These are phyloP conservation scores for Paecilomyces niveus DNA, from an alignment of 2,329 filamentous ascomycete genomes.

Conservation along the genomic window DNA sequence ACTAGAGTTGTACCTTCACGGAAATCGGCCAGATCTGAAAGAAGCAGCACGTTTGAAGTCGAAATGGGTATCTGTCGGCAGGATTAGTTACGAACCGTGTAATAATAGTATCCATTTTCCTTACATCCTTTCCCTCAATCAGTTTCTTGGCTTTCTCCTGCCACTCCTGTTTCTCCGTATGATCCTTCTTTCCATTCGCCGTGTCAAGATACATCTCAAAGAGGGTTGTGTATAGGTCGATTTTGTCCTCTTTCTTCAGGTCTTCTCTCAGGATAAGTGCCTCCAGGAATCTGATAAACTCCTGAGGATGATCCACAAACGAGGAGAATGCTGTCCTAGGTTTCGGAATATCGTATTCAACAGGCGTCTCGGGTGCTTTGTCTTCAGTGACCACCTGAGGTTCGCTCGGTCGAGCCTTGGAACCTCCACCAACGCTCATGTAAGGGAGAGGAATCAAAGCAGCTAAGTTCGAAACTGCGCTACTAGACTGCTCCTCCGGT, in stretches of 20 bases:
- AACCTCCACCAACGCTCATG: slow-evolving; percentile 57
- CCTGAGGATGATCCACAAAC: slow-evolving; percentile 86
- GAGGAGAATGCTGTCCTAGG: slow-evolving; percentile 89
- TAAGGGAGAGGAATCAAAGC: slow-evolving; percentile 79
- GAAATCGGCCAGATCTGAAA: slow-evolving; percentile 89
- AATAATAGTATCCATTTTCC: slow-evolving; percentile 5
- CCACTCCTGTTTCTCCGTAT: slow-evolving; percentile 66
- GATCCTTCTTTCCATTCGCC: slow-evolving; percentile 64
- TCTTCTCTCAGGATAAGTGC: slow-evolving; percentile 68
- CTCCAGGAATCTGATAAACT: slow-evolving; percentile 90
- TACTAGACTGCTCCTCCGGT: slow-evolving; percentile 50
- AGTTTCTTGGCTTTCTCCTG: slow-evolving; percentile 83
- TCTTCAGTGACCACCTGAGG: slow-evolving; percentile 17
- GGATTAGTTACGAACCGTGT: slow-evolving; percentile 7
- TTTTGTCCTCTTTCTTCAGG: slow-evolving; percentile 66
- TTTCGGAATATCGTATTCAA: slow-evolving; percentile 69
- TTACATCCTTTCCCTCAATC: slow-evolving; percentile 68
- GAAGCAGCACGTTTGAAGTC: slow-evolving; percentile 84
- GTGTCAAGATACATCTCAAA: slow-evolving; percentile 98
- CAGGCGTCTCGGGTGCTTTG: slow-evolving; percentile 29
- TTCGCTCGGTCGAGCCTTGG: slow-evolving; percentile 25
- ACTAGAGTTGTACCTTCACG: slow-evolving; percentile 84
- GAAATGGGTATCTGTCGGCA: slow-evolving; percentile 62
- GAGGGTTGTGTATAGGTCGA: slow-evolving; percentile 86
- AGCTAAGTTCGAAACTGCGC: slow-evolving; percentile 77